Base-by-base conservation (phyloP, 257 asterid genomes). In the Nicotiana otophora region DNA sequence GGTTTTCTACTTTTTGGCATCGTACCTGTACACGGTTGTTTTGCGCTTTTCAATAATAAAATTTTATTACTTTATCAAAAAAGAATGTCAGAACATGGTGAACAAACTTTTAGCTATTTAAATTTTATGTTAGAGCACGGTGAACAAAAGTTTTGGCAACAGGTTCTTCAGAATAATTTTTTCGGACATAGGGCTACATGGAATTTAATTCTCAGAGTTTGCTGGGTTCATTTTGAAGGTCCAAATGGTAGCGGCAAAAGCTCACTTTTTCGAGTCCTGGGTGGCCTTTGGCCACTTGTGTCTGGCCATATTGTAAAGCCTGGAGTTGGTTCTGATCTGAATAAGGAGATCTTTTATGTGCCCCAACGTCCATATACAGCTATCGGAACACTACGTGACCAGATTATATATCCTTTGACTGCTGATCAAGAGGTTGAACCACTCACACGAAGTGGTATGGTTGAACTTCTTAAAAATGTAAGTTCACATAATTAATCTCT, bases 221-320 rank as follows among this genome's bases (percentile, higher is more conserved):
- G 15, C 31, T 82, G 72, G 17, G 14, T 84, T 88, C 79, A 75
- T 80, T 86, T 75, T 87, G 82, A 85, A 96, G 99, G 99, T 89
- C 99, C 98, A 81, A 96, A 96, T 85, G 99, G 99, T 86, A 96
- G 99, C 86, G 99, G 99, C 81, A 96, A 96, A 92, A 96, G 98
- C 87, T 96, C 99, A 51, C 98, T 96, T 78, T 96, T 96, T 87
- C 94, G 99, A 83, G 99, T 96, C 80, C 84, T 96, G 87, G 99
- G 99, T 66, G 99, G 99, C 74, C 98, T 96, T 84, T 96, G 99
- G 99, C 99, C 98, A 19, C 90, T 96, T 65, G 96, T 96, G 70
- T 89, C 98, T 55, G 99, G 99, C 82, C 95, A 94, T 82, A 96
- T 96, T 66, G 95, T 88, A 82, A 96, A 96, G 82, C 99, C 99